Evolutionary conservation across 2,329 filamentous ascomycete genomes (phyloP), one percentile per base, ranked within the genome.

Genomic region (Acrodontium crateriforme): DNA sequence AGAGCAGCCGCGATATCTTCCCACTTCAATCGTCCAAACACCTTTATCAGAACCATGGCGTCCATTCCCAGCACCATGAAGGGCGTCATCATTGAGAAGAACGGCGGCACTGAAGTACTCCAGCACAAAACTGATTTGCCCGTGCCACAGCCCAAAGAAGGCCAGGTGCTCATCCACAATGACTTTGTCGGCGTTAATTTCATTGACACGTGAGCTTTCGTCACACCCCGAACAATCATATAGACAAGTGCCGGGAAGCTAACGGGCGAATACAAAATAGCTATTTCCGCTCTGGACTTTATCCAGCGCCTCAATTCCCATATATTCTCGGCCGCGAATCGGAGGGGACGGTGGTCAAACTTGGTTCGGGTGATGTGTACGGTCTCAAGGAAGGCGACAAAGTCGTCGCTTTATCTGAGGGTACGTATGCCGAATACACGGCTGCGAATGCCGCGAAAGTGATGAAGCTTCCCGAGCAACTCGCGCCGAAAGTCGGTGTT

Each of bases 261-360:
- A 8, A 22, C 20, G 8, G 5, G 4, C 4, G 13, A n/a, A 4
- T 8, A 10, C 4, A 22, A 4, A 28, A 29, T 37, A 73, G 66
- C 20, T 92, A 93, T 59, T 91, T 85, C 68, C 82, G 85, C 51
- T 73, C 69, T 9, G 85, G 85, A 8, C 69, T 92, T 27, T 93
- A 93, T 63, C 60, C 65, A 8, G 60, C 74, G 1, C 66, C 78
- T 1, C 51, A 59, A 2, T 72, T 79, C 43, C 85, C 84, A 4
- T 68, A 79, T 44, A 74, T 76, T 27, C 74, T 87, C 12, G 84
- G 85, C 36, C 76, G 78, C 44, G 85, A 94, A 60, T 80, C 67
- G 34, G 68, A 72, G 32, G 84, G 85, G 35, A 73, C 67, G 21
- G 59, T 93, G 38, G 71, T 74, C 21, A 62, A 74, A 16, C 47